Evolutionary conservation across 345 rosid species (phyloP), one percentile per base, ranked within the genome.

Genomic region (Gossypium mustelinum): DNA sequence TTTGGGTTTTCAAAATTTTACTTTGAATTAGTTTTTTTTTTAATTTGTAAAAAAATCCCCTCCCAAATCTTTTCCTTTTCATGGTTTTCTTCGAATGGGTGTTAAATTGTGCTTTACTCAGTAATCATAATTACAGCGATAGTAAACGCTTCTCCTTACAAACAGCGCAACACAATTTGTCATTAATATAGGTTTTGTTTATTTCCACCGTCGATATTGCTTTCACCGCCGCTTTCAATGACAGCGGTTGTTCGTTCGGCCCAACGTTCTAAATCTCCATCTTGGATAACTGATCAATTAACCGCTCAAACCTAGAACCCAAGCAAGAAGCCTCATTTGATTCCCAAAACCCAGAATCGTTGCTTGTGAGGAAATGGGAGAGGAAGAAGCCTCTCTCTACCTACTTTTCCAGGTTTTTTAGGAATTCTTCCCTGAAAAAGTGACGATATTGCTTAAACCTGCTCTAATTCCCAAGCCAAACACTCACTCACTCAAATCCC

Each of bases 141-240:
- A 4, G 39, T 4, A 4, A 34, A 34, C 6, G 4, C 6, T 34
- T 34, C 62, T 95, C 99, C 73, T 90, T 95, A 58, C 99, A 95
- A 6, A 95, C 96, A 3, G 97, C 97, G 59, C 99, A 95, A 80
- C 87, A 94, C 3, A 90, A 83, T 29, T 95, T 97, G 55, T 81
- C 44, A 2, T 54, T 60, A 0, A 82, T 81, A 67, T 87, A 87
- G n/a, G 29, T 44, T 11, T 82, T 76, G 3, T 78, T 78, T 74
- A 95, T 87, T 14, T 79, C 85, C 2, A 95, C 74, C 9, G 79
- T 67, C 1, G 99, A 97, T 82, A 95, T 88, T 41, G 94, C 87
- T 54, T 91, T 94, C 1, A 95, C 84, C 6, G 98, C 94, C 0
- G 97, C 85, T 77, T 93, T 95, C 1, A 97, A 91, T 9, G 98